Evolutionary conservation across 148 eudicot genomes (phyloP), one percentile per base, ranked within the genome.

Genomic region (Rhododendron mucronatum): DNA sequence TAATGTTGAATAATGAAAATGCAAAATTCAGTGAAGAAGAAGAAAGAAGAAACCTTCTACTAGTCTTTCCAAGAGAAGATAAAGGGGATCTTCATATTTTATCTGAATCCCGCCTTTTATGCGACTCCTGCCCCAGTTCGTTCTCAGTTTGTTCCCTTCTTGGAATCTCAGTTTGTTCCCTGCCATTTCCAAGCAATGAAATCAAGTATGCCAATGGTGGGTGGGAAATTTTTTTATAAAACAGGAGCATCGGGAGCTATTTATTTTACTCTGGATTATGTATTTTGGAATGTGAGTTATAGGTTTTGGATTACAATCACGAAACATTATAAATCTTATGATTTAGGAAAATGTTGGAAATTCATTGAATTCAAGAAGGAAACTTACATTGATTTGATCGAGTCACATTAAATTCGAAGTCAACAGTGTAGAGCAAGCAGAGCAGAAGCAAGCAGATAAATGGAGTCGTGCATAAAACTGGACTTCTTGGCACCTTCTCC

Each of bases 11-110:
- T 20, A 15, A 4, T 65, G 16, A 33, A 28, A 35, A 39, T 45
- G 78, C 75, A 28, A 21, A n/a, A 33, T 18, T 20, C 0, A 59
- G 7, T 21, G 76, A 51, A 33, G 26, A 47, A 41, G 14, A 28
- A 5, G 15, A 47, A 28, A 6, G 23, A 59, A 53, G 18, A 35
- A 37, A 92, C 93, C 93, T 90, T 82, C 79, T 1, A 90, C 85
- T 51, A 90, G 83, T 81, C 91, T 90, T 82, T 82, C 33, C 35
- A 89, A 48, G 53, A 88, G 86, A 47, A 85, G 33, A 23, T 77
- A 33, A 79, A 84, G 69, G 23, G 53, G 80, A 59, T 87, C 73
- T 18, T 35, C 61, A 26, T 80, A 80, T 37, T 71, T 87, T 18
- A 59, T 12, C 15, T 15, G 35, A 45, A 15, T 57, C 35, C 26